Evolutionary conservation across 169 alveolate species (phyloP).

Genomic region (Eimeria sp.): DNA sequence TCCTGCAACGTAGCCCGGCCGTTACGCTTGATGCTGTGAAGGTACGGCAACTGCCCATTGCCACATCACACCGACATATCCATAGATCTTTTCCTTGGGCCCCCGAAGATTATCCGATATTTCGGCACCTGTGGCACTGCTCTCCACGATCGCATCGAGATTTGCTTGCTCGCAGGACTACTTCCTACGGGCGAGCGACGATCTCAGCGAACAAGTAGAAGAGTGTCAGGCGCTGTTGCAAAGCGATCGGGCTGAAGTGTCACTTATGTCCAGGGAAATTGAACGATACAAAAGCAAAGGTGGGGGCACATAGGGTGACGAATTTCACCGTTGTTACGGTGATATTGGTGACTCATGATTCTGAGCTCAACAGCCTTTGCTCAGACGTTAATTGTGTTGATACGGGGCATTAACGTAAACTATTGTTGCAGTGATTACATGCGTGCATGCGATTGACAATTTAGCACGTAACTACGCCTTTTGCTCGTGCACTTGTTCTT

Average conservation of each 20-base stretch:
- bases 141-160: neutral
- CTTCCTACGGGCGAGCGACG: conserved; percentile 66
- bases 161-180: conserved; percentile 19
- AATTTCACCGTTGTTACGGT: neutral
- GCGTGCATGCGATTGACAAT: neutral
- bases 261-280: conserved; percentile 67
- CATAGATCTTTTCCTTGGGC: neutral
- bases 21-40: conserved; percentile 83
- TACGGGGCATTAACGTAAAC: neutral
- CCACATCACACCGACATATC: neutral
- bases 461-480: neutral
- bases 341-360: neutral
- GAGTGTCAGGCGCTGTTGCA: conserved; percentile 70
- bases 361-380: neutral
- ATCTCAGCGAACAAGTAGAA: conserved; percentile 57
- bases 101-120: neutral
- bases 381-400: neutral
- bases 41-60: conserved; percentile 38
- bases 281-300: conserved; percentile 55
- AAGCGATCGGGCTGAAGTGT: conserved; percentile 72
- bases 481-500: neutral
- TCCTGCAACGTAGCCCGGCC: conserved; percentile 71
- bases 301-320: neutral
- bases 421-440: neutral
- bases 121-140: neutral